Evolutionary conservation across 2,329 filamentous ascomycete genomes (phyloP).

Genomic region (Sclerotiophoma versabilis): DNA sequence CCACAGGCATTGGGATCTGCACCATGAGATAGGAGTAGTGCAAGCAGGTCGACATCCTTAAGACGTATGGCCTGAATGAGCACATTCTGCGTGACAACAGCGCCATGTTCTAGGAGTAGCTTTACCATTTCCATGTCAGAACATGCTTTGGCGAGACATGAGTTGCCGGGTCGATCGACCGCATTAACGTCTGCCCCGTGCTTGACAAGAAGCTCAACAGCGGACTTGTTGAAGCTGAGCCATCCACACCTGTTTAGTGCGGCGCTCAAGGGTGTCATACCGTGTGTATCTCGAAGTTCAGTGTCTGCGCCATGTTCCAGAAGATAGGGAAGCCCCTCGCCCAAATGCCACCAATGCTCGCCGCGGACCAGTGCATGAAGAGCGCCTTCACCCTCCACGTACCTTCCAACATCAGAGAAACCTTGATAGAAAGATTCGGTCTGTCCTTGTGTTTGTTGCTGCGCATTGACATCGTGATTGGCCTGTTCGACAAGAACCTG

Average conservation of each 20-base stretch:
- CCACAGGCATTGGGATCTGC: background rate
- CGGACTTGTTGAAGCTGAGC: background rate
- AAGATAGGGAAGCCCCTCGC: background rate
- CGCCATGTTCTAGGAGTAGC: background rate
- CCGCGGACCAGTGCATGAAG: background rate
- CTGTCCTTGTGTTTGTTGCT: background rate
- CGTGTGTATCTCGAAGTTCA: background rate
- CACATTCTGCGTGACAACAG: background rate
- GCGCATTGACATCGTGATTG: background rate
- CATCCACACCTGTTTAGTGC: background rate
- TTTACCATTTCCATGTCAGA: background rate
- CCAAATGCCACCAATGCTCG: background rate
- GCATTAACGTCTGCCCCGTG: background rate
- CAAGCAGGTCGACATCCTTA: background rate
- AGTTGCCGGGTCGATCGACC: background rate
- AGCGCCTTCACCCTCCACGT: background rate
- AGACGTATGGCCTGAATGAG: background rate
- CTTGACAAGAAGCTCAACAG: background rate
- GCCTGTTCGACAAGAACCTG: background rate
- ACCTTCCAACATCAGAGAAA: background rate
- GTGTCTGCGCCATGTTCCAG: background rate
- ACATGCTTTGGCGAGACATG: background rate
- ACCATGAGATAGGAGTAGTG: background rate
- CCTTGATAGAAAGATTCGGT: background rate
- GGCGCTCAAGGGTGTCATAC: background rate